Evolutionary conservation across 306 rosid genomes (phyloP).

Genomic region (Pueraria montana): DNA sequence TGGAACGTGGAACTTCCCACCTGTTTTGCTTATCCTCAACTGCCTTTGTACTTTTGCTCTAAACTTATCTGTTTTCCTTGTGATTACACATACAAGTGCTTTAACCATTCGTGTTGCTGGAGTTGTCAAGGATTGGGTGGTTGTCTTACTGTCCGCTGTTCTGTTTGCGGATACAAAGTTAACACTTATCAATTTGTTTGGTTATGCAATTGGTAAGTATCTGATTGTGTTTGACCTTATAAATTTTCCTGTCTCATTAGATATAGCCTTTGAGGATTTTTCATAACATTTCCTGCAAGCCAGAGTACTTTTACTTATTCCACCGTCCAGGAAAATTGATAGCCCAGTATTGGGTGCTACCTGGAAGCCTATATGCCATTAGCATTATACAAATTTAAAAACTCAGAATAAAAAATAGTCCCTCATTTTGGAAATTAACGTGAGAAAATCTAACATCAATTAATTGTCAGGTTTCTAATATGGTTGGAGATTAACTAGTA

Average conservation of each 20-base stretch:
- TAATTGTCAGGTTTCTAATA: slow-evolving; percentile 3
- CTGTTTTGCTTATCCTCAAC: slow-evolving; percentile 79
- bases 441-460: slow-evolving; percentile 19
- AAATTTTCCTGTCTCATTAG: slow-evolving; percentile 15
- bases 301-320: slow-evolving; percentile 5
- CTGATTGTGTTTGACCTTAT: slow-evolving; percentile 35
- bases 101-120: slow-evolving; percentile 99
- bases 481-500: not conserved
- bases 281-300: slow-evolving; percentile 24
- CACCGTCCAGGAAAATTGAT: not conserved
- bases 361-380: slow-evolving; percentile 30
- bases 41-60: slow-evolving; percentile 97
- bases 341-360: slow-evolving; percentile 6
- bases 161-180: slow-evolving; percentile 96
- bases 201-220: slow-evolving; percentile 92
- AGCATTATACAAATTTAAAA: slow-evolving; percentile 11
- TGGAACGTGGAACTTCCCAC: slow-evolving; percentile 88
- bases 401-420: slow-evolving; percentile 4
- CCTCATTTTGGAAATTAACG: slow-evolving; percentile 3
- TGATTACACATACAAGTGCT: slow-evolving; percentile 97
- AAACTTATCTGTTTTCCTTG: slow-evolving; percentile 97
- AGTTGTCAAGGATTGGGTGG: slow-evolving; percentile 99
- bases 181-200: slow-evolving; percentile 85
- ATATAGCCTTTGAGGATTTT: slow-evolving; percentile 16
- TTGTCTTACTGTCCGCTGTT: slow-evolving; percentile 90